Evolutionary conservation across 768 basidiomycete species (phyloP).

Genomic region (Kwoniella mangroviensis): DNA sequence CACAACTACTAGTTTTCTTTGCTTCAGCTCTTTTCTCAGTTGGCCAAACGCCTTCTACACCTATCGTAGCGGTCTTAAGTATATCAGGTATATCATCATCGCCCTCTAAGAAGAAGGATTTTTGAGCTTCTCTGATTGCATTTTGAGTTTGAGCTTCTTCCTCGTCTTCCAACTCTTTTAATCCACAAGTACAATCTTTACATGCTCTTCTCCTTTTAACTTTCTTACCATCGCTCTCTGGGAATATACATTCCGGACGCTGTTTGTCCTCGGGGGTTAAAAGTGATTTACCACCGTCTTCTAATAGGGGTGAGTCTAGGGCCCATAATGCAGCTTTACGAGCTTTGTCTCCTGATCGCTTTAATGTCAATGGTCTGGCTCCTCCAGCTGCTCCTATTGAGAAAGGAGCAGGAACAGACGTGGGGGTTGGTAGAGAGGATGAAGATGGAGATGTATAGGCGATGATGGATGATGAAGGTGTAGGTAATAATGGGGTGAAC

Average conservation of each 20-base stretch:
- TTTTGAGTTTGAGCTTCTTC: constrained; percentile 61
- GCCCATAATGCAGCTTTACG: constrained; percentile 91
- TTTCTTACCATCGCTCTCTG: constrained; percentile 50
- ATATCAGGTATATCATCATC: constrained; percentile 61
- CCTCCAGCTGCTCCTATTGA: neutral
- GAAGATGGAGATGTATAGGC: constrained; percentile 48
- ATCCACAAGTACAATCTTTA: constrained; percentile 95
- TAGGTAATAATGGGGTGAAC: constrained; percentile 40
- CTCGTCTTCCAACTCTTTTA: constrained; percentile 88
- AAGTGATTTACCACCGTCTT: constrained; percentile 80
- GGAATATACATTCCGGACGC: constrained; percentile 72
- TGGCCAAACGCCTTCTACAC: constrained; percentile 57
- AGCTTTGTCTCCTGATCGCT: constrained; percentile 63
- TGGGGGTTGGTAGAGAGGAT: constrained; percentile 14
- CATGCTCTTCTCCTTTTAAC: constrained; percentile 67
- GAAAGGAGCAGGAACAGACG: constrained; percentile 21
- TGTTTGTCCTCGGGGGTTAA: constrained; percentile 80
- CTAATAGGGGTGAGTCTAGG: constrained; percentile 70
- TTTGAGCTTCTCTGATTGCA: constrained; percentile 60
- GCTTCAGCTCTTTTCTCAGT: constrained; percentile 53
- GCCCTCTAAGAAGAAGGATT: constrained; percentile 62
- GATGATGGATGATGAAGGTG: constrained; percentile 37
- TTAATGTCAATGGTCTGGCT: constrained; percentile 44
- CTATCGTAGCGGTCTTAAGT: constrained; percentile 50
- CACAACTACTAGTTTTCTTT: constrained; percentile 83